These are phyloP conservation scores for Hansenula lynferdii DNA, from an alignment of 1,139 yeast species.

Conservation along the genomic window DNA sequence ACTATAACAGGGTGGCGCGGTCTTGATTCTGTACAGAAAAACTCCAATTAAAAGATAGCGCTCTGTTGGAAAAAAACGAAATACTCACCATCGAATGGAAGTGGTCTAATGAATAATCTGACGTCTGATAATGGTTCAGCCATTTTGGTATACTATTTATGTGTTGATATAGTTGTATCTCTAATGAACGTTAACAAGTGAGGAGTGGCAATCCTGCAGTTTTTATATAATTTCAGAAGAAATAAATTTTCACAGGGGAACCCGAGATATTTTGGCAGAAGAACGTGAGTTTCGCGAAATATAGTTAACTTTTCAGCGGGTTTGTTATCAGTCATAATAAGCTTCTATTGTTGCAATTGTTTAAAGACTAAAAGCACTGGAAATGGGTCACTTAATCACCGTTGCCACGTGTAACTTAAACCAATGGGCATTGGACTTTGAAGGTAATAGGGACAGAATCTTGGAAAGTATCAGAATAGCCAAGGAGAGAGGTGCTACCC, in stretches of 20 bases:
- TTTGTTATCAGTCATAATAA: no score
- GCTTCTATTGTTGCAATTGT: no score
- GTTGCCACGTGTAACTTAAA: slow-evolving; percentile 69
- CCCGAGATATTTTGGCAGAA: no score
- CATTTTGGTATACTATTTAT: slow-evolving; percentile 9
- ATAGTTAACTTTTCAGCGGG: no score
- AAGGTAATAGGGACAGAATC: slow-evolving; percentile 92
- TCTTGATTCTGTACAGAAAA: no score
- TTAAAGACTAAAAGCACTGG: neutral
- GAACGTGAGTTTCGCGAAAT: no score
- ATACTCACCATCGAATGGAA: slow-evolving; percentile 35
- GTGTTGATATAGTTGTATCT: neutral
- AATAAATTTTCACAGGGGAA: no score
- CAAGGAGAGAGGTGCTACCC: slow-evolving; percentile 65
- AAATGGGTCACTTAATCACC: slow-evolving; percentile 50
- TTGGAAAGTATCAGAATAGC: slow-evolving; percentile 75
- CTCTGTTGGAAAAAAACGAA: neutral
- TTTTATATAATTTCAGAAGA: no score
- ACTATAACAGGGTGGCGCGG: no score
- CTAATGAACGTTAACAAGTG: neutral
- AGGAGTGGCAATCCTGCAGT: neutral
- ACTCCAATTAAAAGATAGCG: neutral
- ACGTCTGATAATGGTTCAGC: slow-evolving; percentile 36
- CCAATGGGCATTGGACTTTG: slow-evolving; percentile 99
- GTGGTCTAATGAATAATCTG: slow-evolving; percentile 49